phyloP scores from a whole-genome alignment of 176 grass and related monocot genomes.

The maize (Zea mays) region Zm-B73-REFERENCE-NAM-5.0 NC_050105.1:117022001-117022500 shows the following conservation, averaged over 20 bases:
- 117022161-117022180: slow-evolving; percentile 97
- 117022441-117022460: slow-evolving; percentile 77
- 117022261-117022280: slow-evolving; percentile 45
- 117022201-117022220: slow-evolving; percentile 61
- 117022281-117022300: not conserved
- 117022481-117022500: slow-evolving; percentile 91
- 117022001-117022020: slow-evolving; percentile 1
- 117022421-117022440: slow-evolving; percentile 57
- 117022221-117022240: slow-evolving; percentile 75
- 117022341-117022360: slow-evolving; percentile 27
- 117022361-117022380: slow-evolving; percentile 74
- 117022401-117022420: slow-evolving; percentile 29
- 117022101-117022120: slow-evolving; percentile 86
- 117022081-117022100: slow-evolving; percentile 57
- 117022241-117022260: slow-evolving; percentile 90
- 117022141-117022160: slow-evolving; percentile 99
- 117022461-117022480: slow-evolving; percentile 92
- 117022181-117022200: slow-evolving; percentile 75
- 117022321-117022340: slow-evolving; percentile 17
- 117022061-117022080: not conserved
- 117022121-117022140: slow-evolving; percentile 91
- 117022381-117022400: slow-evolving; percentile 39
- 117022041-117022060: slow-evolving; percentile 11
- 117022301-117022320: not conserved
- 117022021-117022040: slow-evolving; percentile 10